phyloP scores from a whole-genome alignment of 192 early-diverging fungal species.

The Backusella circina region DNA sequence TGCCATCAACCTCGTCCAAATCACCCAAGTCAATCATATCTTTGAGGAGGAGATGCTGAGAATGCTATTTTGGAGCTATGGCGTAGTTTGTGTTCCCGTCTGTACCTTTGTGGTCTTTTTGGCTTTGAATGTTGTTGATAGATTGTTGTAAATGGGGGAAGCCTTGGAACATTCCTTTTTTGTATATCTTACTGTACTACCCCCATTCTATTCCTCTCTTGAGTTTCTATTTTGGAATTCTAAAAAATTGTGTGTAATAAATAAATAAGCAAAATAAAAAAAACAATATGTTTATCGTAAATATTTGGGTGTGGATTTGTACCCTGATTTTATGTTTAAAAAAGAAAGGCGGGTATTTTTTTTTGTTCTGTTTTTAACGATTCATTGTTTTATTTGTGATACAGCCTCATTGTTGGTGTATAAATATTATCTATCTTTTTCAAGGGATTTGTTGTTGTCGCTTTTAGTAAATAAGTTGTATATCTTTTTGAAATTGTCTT shows the following conservation, averaged over 20 bases:
- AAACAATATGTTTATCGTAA: neutral
- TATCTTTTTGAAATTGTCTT: neutral
- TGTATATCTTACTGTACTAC: neutral
- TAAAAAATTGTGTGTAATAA: neutral
- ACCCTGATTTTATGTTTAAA: neutral
- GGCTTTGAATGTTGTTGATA: slow-evolving; percentile 30
- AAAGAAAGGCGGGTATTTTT: neutral
- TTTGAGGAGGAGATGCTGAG: slow-evolving; percentile 67
- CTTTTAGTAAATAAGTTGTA: neutral
- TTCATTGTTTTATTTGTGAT: neutral
- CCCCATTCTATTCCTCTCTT: neutral
- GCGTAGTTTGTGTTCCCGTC: slow-evolving; percentile 39
- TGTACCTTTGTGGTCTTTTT: slow-evolving; percentile 29
- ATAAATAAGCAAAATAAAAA: neutral
- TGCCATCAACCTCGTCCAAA: slow-evolving; percentile 72
- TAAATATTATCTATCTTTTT: neutral
- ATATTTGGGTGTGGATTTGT: neutral
- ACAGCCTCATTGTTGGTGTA: neutral
- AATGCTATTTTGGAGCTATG: slow-evolving; percentile 69
- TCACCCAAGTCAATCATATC: slow-evolving; percentile 63
- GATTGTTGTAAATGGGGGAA: neutral
- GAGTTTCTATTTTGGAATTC: neutral
- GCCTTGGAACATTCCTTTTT: neutral
- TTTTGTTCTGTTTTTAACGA: neutral
- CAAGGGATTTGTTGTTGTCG: neutral